A percentile compares a stretch with the other conserved stretches of the same genome.
Evolutionary conservation across 2,329 filamentous ascomycete genomes (phyloP).

Genomic region (Sporothrix euskadiensis): DNA sequence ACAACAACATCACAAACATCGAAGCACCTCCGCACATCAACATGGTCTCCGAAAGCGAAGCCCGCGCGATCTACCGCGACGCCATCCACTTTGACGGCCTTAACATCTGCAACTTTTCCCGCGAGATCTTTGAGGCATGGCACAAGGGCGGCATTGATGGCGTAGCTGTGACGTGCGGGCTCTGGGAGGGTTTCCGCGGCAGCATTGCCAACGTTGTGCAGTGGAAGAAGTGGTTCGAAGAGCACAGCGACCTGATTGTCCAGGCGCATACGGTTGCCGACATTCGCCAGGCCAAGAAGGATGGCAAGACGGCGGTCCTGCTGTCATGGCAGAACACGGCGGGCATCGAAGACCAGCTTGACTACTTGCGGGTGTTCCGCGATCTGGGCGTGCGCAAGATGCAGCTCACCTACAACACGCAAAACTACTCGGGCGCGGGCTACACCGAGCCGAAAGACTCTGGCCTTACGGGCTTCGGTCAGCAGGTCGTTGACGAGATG

Average conservation of each 20-base stretch:
- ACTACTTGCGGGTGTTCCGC: conserved; percentile 44
- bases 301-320: conserved; percentile 43
- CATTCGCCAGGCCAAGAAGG: conserved; percentile 42
- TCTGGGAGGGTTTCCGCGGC: conserved; percentile 44
- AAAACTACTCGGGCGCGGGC: conserved; percentile 45
- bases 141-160: conserved; percentile 43
- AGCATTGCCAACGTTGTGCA: conserved; percentile 45
- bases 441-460: conserved; percentile 44
- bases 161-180: conserved; percentile 45
- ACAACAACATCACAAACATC: conserved; percentile 11
- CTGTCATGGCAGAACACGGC: conserved; percentile 47
- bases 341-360: conserved; percentile 44
- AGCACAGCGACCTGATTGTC: conserved; percentile 43
- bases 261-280: conserved; percentile 42
- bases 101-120: conserved; percentile 45
- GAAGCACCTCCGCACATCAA: conserved; percentile 8
- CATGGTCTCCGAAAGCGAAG: conserved; percentile 43
- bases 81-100: conserved; percentile 46
- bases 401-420: conserved; percentile 47
- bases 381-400: conserved; percentile 46
- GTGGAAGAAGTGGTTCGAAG: conserved; percentile 48
- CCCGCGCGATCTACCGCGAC: conserved; percentile 41
- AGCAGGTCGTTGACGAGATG: conserved; percentile 41
- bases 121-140: conserved; percentile 46
- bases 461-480: conserved; percentile 42